Evolutionary conservation across 768 basidiomycete genomes (phyloP).

Genomic region (Russula foetens): DNA sequence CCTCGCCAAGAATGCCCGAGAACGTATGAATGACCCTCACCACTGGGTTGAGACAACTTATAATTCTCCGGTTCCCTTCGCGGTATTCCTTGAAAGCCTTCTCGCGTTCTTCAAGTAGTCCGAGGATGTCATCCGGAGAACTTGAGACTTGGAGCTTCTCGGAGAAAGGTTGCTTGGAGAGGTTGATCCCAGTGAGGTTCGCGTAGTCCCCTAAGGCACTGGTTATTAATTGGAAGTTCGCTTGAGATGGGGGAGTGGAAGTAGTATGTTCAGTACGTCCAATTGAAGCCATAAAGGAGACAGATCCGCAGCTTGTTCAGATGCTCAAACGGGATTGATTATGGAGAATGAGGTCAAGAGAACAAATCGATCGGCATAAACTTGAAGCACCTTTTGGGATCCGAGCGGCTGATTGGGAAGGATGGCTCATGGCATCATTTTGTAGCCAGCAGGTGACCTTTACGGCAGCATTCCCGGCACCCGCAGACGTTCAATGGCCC

Average conservation of each 20-base stretch:
- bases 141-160: background rate
- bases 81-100: background rate
- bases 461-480: too few species aligned
- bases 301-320: too few species aligned
- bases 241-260: background rate
- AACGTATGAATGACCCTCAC: background rate
- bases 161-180: background rate
- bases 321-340: too few species aligned
- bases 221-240: background rate
- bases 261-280: too few species aligned
- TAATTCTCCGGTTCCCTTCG: background rate
- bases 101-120: background rate
- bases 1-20: background rate
- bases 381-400: too few species aligned
- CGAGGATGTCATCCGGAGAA: background rate
- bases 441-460: too few species aligned
- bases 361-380: too few species aligned
- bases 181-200: background rate
- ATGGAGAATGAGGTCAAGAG: too few species aligned
- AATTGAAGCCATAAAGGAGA: too few species aligned
- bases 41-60: background rate
- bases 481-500: too few species aligned
- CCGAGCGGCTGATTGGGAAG: too few species aligned
- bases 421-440: too few species aligned
- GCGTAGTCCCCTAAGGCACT: background rate